Conservation (phyloP, 306 rosid genomes). For the Dryas alaskensis region DNA sequence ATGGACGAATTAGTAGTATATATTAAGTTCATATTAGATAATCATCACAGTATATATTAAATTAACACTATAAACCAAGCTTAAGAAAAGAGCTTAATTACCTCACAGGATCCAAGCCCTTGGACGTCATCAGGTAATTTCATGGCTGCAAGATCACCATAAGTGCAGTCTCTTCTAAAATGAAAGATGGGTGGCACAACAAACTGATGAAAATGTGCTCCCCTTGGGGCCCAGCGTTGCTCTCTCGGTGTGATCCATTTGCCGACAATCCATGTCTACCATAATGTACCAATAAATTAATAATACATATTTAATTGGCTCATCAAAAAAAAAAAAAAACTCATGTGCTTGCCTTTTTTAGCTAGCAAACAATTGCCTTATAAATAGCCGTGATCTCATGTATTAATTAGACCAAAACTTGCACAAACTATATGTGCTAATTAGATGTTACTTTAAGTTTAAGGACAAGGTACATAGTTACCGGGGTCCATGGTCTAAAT, state of each 20-base stretch:
- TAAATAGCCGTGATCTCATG: too few relatives aligned
- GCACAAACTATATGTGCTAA: not conserved
- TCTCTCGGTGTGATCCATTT: slow-evolving; percentile 93
- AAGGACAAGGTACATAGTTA: not conserved
- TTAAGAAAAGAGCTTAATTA: not conserved
- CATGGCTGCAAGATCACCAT: slow-evolving; percentile 98
- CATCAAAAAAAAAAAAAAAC: not conserved
- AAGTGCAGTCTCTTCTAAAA: slow-evolving; percentile 86
- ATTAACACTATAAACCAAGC: too few relatives aligned
- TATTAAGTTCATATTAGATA: too few relatives aligned
- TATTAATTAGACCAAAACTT: not conserved
- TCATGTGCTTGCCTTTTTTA: too few relatives aligned
- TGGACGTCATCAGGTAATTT: slow-evolving; percentile 72
- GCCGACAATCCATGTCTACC: slow-evolving; percentile 92
- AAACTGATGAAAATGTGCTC: slow-evolving; percentile 92
- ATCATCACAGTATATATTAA: too few relatives aligned
- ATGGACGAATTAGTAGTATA: too few relatives aligned
- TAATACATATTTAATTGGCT: not conserved
- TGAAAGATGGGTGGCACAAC: slow-evolving; percentile 87
- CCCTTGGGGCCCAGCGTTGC: slow-evolving; percentile 90
- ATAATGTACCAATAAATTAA: not conserved
- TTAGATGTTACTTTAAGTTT: not conserved
- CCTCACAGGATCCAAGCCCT: slow-evolving; percentile 93
- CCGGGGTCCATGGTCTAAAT: not conserved
- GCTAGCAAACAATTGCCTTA: too few relatives aligned